Base-by-base conservation (phyloP, 805 yeast genomes). In the Candida awuae region DNA sequence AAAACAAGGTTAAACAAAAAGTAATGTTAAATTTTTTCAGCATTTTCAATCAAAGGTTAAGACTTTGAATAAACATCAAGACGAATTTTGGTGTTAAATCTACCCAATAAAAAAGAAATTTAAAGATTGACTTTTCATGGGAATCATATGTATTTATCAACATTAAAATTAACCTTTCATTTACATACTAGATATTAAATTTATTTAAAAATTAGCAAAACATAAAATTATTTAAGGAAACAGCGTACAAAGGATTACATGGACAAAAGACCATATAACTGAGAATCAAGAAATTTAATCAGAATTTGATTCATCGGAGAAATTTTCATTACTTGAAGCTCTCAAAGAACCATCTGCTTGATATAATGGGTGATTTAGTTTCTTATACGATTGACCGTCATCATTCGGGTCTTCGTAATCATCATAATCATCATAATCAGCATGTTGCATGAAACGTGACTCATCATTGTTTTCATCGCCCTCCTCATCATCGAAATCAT, bases 371-470 rank as follows among this genome's bases (percentile, higher is more conserved):
- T 78, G 75, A 29, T 68, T 62, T 18, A 70, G 66, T 54, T 75
- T 79, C 38, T 76, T 75, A 56, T 82, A 82, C 1, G 84, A 77
- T 53, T 74, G 76, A 0, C 90, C 90, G 52, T 82, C 90, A 55
- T 83, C 90, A 52, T 82, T 80, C 1, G 90, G 88, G 53, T 82
- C 88, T 49, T 74, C 75, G 51, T 82, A 80, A 44, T 79, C 87
- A 43, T 81, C 86, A 12, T 73, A 83, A 20, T 42, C 45, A 14
- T 44, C 41, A 32, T 32, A 42, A 33, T 40, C 26, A 19, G 34
- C 36, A 27, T 39, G 31, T 25, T 17, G 20, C 14, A 29, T 32
- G 15, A 36, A 36, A 15, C 27, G 34, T 16, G 54, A 59, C 23
- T 57, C 61, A 9, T 52, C 49, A 22, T 44, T 82, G 49, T 78